Evolutionary conservation across 176 grass and related monocot genomes (phyloP), one percentile per base, ranked within the genome.

Genomic region (Zizania latifolia): DNA sequence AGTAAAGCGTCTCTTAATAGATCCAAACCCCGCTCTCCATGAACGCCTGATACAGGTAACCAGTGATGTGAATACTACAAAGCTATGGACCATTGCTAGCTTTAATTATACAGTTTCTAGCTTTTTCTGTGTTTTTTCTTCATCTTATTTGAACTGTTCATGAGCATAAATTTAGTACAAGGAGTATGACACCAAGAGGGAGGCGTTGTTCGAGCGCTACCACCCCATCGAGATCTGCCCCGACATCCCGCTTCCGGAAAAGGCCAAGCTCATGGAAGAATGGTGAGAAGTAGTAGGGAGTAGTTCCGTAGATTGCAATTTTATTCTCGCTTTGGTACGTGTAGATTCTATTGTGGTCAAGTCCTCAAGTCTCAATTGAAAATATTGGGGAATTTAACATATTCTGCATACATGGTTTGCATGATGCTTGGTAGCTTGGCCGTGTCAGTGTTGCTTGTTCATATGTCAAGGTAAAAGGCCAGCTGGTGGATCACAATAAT

Each of bases 211-310:
- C 79, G 75, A 98, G 60, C 81, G 89, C 64, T 98, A 98, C 86
- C 94, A 98, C 62, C 94, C 86, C 7, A 89, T 98, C 13, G 94
- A 98, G 83, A 92, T 94, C 41, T 88, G 79, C 31, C 88, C 94
- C 1, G 82, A 83, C n/a, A 84, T 98, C 24, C 84, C 91, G 12
- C 88, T 92, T 2, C 83, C 60, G 0, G 89, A 98, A 86, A 98
- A 98, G 85, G 78, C 94, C 23, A 98, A 84, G 65, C 84, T 98
- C 34, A 94, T 98, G 94, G 94, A 98, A 59, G 91, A 98, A 78
- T 98, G 91, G 94, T 90, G 63, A 68, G 71, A 37, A 62, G 61
- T 33, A 35, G 29, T 24, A 23, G 24, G 2, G 60, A 36, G 2
- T 38, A 8, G 22, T 69, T 29, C 29, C 59, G 19, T 10, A 62